Percentiles rank a stretch among this genome's conserved stretches.
These are phyloP conservation scores for Boletus reticuloceps DNA, from an alignment of 768 basidiomycete species.

Conservation along the genomic window DNA sequence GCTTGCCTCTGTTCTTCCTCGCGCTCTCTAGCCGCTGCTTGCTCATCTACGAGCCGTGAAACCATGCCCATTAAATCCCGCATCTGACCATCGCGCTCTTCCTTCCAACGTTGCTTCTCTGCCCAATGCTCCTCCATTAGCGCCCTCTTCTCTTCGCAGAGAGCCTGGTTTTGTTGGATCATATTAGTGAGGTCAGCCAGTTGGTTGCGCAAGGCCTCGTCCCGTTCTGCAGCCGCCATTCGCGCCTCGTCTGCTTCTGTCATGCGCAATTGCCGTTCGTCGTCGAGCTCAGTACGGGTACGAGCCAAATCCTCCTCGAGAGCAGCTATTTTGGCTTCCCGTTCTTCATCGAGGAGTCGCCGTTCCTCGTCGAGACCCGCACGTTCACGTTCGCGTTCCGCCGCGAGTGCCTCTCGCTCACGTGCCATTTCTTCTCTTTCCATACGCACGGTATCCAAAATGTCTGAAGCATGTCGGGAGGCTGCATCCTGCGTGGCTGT, in stretches of 20 bases:
- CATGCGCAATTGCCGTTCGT: conserved; percentile 55
- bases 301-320: conserved; percentile 63
- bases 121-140: conserved; percentile 60
- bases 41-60: conserved; percentile 52
- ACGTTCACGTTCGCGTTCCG: conserved; percentile 52
- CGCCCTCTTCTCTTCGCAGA: conserved; percentile 57
- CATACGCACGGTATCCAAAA: conserved; percentile 53
- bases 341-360: conserved; percentile 43
- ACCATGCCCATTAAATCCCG: conserved; percentile 62
- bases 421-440: conserved; percentile 59
- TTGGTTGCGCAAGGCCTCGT: conserved; percentile 58
- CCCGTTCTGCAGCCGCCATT: conserved; percentile 61
- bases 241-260: conserved; percentile 61
- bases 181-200: conserved; percentile 71
- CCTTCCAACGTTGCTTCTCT: conserved; percentile 57
- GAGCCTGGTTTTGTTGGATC: conserved; percentile 63
- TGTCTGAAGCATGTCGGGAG: conserved; percentile 52
- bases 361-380: conserved; percentile 51
- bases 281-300: conserved; percentile 57
- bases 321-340: conserved; percentile 52
- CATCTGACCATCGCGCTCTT: conserved; percentile 56
- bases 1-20: conserved; percentile 53
- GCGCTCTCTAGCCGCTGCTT: conserved; percentile 48
- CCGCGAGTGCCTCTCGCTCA: conserved; percentile 51
- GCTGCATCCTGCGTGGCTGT: conserved; percentile 53